Evolutionary conservation across 192 early-diverging fungal species (phyloP).

Genomic region (Hyaloraphidium curvatum): DNA sequence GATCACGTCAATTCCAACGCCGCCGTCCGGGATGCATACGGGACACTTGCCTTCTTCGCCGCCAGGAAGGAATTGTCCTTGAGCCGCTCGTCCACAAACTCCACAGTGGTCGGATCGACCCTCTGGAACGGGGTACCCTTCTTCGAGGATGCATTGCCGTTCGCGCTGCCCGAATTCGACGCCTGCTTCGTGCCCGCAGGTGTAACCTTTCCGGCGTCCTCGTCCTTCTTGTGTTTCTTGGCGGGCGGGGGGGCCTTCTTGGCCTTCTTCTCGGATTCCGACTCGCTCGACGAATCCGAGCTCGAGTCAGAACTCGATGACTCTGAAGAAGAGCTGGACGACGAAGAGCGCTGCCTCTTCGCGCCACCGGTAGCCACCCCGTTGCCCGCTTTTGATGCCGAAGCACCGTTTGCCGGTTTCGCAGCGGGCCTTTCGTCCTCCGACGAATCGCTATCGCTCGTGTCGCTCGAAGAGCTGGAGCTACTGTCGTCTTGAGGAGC

Average conservation of each 20-base stretch:
- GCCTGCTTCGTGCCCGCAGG: constrained; percentile 3
- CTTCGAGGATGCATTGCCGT: constrained; percentile 7
- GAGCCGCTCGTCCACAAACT: constrained; percentile 53
- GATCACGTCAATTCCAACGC: neutral
- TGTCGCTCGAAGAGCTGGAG: too few species aligned
- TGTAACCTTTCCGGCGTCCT: neutral
- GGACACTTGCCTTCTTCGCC: constrained; percentile 23
- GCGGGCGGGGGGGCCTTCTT: constrained; percentile 2
- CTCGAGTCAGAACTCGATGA: constrained; percentile 8
- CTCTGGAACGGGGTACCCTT: constrained; percentile 55
- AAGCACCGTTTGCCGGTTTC: too few species aligned
- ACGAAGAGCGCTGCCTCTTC: constrained; percentile 11
- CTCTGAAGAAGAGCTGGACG: constrained; percentile 10
- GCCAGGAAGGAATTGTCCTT: constrained; percentile 65
- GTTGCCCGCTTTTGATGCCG: too few species aligned
- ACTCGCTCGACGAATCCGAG: constrained; percentile 6
- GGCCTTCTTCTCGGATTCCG: constrained; percentile 6
- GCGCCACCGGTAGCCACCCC: too few species aligned
- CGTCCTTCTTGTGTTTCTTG: neutral
- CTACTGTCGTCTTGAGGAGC: too few species aligned
- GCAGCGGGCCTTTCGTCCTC: too few species aligned
- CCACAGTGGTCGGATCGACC: constrained; percentile 59
- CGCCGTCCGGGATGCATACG: too few species aligned
- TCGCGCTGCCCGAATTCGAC: constrained; percentile 9
- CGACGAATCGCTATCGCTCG: too few species aligned